A percentile compares a stretch with the other conserved stretches of the same genome.
phyloP scores from a whole-genome alignment of 139 green algal species.

The Volvox africanus region DNA sequence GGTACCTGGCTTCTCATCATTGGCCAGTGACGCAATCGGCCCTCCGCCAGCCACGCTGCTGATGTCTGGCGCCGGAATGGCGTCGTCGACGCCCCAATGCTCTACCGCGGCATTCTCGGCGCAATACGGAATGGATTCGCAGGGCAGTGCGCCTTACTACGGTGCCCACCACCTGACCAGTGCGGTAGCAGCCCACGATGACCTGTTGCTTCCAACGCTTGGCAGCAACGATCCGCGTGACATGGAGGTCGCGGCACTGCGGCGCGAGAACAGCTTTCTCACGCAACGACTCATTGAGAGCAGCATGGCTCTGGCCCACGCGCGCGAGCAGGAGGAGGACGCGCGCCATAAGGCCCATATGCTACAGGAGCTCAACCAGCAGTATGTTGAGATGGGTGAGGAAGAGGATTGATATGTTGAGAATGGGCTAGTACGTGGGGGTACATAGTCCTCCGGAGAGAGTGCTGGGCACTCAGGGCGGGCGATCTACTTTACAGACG shows the following conservation, averaged over 20 bases:
- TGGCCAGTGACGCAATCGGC: too few relatives aligned
- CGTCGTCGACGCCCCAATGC: background rate
- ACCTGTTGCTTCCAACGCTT: background rate
- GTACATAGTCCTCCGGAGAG: too few relatives aligned
- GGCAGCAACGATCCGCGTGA: background rate
- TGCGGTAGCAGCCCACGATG: background rate
- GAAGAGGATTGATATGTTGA: too few relatives aligned
- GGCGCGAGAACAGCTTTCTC: slow-evolving; percentile 21
- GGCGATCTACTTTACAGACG: too few relatives aligned
- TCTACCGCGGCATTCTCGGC: background rate
- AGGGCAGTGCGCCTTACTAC: background rate
- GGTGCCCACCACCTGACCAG: background rate
- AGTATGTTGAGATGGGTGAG: background rate
- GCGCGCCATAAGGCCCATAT: slow-evolving; percentile 3
- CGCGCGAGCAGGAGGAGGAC: slow-evolving; percentile 30
- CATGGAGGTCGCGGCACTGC: background rate
- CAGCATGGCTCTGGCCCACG: slow-evolving; percentile 20
- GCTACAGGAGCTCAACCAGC: slow-evolving; percentile 22
- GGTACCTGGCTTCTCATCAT: background rate
- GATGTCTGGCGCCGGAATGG: too few relatives aligned
- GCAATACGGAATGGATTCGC: background rate
- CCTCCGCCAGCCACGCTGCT: too few relatives aligned
- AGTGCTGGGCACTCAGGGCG: too few relatives aligned
- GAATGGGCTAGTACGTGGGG: too few relatives aligned
- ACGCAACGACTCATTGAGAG: slow-evolving; percentile 13